These are phyloP conservation scores for Phaeophleospora eucalypticola DNA, from an alignment of 2,329 filamentous ascomycete genomes.

Conservation along the genomic window DNA sequence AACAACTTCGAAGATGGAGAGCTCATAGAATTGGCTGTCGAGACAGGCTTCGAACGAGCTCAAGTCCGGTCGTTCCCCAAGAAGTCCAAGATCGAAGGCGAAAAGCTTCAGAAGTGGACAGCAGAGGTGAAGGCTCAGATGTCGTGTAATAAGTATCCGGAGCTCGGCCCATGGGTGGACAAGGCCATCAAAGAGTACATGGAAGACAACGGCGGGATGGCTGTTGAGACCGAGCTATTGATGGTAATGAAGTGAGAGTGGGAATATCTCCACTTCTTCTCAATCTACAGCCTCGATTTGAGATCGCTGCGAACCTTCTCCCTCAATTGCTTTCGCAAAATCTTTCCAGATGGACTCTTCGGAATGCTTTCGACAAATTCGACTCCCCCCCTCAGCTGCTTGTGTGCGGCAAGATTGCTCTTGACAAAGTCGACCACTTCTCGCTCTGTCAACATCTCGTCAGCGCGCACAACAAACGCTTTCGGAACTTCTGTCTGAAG, in stretches of 20 bases:
- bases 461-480: conserved; percentile 1
- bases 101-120: not conserved
- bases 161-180: not conserved
- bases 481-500: conserved; percentile 4
- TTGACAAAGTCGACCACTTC: conserved; percentile 57
- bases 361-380: conserved; percentile 55
- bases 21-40: not conserved
- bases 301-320: not conserved
- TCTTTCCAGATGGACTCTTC: conserved; percentile 61
- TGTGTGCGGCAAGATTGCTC: conserved; percentile 57
- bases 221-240: not conserved
- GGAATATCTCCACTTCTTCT: no score
- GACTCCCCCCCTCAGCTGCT: conserved; percentile 59
- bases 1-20: not conserved
- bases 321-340: conserved; percentile 41
- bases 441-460: conserved; percentile 26
- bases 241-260: not conserved
- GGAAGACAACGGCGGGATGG: not conserved
- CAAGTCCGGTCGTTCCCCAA: not conserved
- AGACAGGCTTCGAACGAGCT: not conserved
- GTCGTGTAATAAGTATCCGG: not conserved
- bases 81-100: not conserved
- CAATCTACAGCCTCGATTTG: conserved; percentile 6
- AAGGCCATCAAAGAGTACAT: not conserved
- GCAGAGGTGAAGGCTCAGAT: not conserved